These are phyloP conservation scores for Cichorium intybus DNA, from an alignment of 140 eudicot genomes.

Conservation along the genomic window DNA sequence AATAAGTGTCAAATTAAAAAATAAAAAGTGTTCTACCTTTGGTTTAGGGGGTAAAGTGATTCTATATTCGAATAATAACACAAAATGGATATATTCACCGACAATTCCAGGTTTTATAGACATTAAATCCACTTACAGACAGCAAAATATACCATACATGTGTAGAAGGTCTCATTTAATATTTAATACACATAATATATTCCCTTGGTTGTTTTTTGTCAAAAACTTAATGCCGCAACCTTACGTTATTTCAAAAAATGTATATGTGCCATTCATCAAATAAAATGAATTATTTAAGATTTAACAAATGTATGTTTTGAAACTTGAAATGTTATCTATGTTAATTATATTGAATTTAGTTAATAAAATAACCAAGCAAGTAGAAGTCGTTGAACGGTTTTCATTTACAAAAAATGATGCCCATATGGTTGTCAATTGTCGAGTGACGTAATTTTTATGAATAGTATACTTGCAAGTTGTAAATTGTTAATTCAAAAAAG, in stretches of 20 bases:
- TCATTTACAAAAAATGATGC: not conserved
- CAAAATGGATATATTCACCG: not conserved
- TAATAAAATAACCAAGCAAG: not conserved
- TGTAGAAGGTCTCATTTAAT: not conserved
- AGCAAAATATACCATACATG: not conserved
- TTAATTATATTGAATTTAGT: not conserved
- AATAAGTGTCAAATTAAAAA: too few species aligned
- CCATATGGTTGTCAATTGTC: not conserved
- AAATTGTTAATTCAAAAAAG: too few species aligned
- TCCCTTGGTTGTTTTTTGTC: not conserved
- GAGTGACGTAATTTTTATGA: not conserved
- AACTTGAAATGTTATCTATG: not conserved
- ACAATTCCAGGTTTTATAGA: not conserved
- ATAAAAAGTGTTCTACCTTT: too few species aligned
- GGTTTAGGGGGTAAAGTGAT: too few species aligned
- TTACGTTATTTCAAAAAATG: not conserved
- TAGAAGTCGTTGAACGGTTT: constrained; percentile 15
- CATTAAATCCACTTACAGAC: not conserved
- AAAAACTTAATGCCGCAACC: not conserved
- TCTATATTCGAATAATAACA: not conserved
- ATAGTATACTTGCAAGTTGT: too few species aligned
- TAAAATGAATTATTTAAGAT: not conserved
- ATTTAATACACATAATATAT: not conserved
- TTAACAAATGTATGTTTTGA: not conserved
- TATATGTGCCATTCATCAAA: not conserved